These are phyloP conservation scores for Phyllosticta capitalensis DNA, from an alignment of 2,329 filamentous ascomycete species.

Conservation along the genomic window DNA sequence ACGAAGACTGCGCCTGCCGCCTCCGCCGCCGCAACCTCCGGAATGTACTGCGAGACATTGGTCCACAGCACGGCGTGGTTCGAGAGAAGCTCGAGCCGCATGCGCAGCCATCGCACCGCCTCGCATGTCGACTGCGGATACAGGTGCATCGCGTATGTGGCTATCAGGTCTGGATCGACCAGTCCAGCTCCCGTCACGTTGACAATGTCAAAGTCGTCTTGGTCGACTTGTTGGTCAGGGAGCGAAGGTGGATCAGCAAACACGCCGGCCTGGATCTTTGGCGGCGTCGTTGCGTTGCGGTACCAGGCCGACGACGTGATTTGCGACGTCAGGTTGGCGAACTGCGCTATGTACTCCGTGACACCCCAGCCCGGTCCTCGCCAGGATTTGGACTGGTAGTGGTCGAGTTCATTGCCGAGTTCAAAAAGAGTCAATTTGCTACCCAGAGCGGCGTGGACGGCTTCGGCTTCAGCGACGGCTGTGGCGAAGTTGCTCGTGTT, in stretches of 20 bases:
- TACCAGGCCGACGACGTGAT: constrained; percentile 12
- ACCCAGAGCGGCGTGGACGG: constrained; percentile 3
- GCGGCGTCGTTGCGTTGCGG: constrained; percentile 4
- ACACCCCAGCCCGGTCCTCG: constrained; percentile 6
- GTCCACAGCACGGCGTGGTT: constrained; percentile 13
- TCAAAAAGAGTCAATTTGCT: constrained; percentile 7
- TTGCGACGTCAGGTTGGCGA: constrained; percentile 10
- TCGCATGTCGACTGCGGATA: constrained; percentile 10
- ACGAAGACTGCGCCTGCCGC: constrained; percentile 13
- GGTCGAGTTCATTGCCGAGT: constrained; percentile 9
- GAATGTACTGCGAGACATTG: constrained; percentile 13
- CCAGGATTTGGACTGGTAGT: constrained; percentile 7
- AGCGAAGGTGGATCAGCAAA: constrained; percentile 10
- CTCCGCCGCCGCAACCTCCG: constrained; percentile 12
- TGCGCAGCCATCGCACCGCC: constrained; percentile 9
- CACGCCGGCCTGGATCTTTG: constrained; percentile 13
- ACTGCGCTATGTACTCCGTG: constrained; percentile 6
- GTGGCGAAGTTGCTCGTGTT: constrained; percentile 5
- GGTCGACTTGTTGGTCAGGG: constrained; percentile 5
- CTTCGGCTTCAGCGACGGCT: constrained; percentile 6
- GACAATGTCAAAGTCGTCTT: constrained; percentile 13
- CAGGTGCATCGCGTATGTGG: constrained; percentile 2
- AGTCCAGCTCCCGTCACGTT: constrained; percentile 12
- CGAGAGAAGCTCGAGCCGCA: constrained; percentile 13
- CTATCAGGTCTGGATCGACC: constrained; percentile 7